Conservation (phyloP, 208 protist genomes). For the Crithidia thermophila region DNA sequence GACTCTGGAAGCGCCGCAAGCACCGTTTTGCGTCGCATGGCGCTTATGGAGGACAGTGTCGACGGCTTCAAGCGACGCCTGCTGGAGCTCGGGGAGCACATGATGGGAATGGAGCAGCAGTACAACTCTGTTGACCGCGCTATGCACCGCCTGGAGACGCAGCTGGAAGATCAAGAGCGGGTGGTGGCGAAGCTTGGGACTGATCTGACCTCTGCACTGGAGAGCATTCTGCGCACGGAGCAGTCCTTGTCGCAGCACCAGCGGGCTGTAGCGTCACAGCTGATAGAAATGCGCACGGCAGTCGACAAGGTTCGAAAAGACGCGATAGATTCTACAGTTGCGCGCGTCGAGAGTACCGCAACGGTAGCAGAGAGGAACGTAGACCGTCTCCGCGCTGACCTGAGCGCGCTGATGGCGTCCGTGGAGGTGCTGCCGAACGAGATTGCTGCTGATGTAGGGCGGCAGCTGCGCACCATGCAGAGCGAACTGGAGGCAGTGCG, state of each 20-base stretch:
- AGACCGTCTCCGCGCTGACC: background rate
- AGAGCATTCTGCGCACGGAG: constrained; percentile 29
- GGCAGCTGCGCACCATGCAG: background rate
- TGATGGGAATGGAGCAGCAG: constrained; percentile 28
- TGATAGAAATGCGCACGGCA: constrained; percentile 9
- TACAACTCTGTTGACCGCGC: constrained; percentile 3
- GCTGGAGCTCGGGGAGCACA: constrained; percentile 24
- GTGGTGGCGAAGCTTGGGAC: constrained; percentile 25
- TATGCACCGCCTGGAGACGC: constrained; percentile 21
- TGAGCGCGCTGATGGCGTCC: background rate
- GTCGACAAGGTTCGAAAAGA: constrained; percentile 5
- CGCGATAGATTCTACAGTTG: too few species aligned
- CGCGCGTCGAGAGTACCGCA: too few species aligned
- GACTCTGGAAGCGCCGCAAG: background rate
- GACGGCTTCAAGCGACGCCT: constrained; percentile 31
- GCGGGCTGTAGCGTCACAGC: background rate
- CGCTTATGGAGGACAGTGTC: constrained; percentile 16
- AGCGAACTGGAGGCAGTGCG: constrained; percentile 13
- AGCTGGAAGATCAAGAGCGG: constrained; percentile 21
- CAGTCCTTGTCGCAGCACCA: constrained; percentile 23
- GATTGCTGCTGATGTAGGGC: background rate
- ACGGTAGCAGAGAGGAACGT: background rate
- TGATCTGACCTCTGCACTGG: constrained; percentile 38
- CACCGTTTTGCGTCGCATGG: constrained; percentile 11
- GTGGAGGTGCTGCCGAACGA: constrained; percentile 5